Conservation (phyloP, 768 basidiomycete genomes). For the Phaeolepiota aurea region DNA sequence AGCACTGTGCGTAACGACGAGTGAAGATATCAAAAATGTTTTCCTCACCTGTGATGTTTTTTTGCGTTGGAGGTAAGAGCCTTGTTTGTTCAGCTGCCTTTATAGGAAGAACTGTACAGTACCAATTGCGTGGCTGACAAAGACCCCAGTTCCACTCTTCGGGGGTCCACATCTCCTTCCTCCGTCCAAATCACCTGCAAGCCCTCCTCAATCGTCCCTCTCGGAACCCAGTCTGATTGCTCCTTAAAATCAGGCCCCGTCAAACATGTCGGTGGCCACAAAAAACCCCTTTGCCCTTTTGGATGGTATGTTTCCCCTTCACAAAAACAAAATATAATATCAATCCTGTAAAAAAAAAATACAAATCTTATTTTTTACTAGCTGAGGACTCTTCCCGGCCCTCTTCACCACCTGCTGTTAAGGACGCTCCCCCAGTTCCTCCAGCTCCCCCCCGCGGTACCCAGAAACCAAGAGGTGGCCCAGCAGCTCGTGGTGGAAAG, state of each 20-base stretch:
- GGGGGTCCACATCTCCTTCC: constrained; percentile 7
- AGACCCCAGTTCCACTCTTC: constrained; percentile 31
- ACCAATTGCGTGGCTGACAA: constrained; percentile 29
- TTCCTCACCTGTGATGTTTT: no score
- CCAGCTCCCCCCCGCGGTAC: constrained; percentile 30
- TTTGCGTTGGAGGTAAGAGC: no score
- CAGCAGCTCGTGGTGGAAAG: constrained; percentile 56
- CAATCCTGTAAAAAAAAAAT: constrained; percentile 8
- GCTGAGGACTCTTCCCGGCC: constrained; percentile 43
- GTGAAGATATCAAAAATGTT: no score
- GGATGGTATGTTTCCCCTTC: constrained; percentile 45
- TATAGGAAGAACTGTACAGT: constrained; percentile 36
- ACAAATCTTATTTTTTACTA: no score
- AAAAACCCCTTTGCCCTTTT: constrained; percentile 82
- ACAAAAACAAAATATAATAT: constrained; percentile 7
- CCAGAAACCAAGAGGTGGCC: constrained; percentile 44
- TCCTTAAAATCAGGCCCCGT: constrained; percentile 48
- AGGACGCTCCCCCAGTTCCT: constrained; percentile 27
- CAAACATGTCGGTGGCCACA: constrained; percentile 85
- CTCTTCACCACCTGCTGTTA: constrained; percentile 23
- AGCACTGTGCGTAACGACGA: no score
- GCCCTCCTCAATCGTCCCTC: neutral
- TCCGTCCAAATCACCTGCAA: constrained; percentile 4
- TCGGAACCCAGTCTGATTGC: constrained; percentile 6
- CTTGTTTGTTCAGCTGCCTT: neutral